Evolutionary conservation across 1,284 basidiomycete genomes (phyloP).

Genomic region (Volvariella surrecta): DNA sequence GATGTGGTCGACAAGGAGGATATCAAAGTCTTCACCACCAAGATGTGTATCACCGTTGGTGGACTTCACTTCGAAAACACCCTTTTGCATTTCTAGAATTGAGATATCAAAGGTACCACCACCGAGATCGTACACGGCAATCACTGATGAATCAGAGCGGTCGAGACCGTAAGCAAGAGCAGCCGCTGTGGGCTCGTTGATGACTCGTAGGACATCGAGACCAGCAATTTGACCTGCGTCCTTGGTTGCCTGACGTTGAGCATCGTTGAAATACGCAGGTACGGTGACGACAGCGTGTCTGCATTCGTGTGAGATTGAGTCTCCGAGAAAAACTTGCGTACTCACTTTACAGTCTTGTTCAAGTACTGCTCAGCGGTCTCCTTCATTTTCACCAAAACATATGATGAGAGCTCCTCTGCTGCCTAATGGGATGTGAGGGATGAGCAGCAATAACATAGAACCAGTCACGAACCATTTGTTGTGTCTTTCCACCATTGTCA

Average conservation of each 20-base stretch:
- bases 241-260: constrained; percentile 97
- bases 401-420: constrained; percentile 77
- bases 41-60: constrained; percentile 99
- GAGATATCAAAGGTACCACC: constrained; percentile 98
- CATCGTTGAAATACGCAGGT: constrained; percentile 98
- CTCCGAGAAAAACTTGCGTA: constrained; percentile 13
- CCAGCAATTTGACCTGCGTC: constrained; percentile 96
- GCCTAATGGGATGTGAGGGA: constrained; percentile 34
- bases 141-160: constrained; percentile 73
- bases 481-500: constrained; percentile 64
- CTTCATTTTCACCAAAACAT: constrained; percentile 90
- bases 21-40: constrained; percentile 98
- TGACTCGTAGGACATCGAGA: constrained; percentile 94
- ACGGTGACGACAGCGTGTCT: constrained; percentile 88
- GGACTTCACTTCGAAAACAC: constrained; percentile 98
- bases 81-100: constrained; percentile 98
- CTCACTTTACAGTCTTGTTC: constrained; percentile 91
- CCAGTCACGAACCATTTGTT: constrained; percentile 49
- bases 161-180: constrained; percentile 96
- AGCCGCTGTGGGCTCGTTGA: constrained; percentile 98
- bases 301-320: constrained; percentile 8
- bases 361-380: constrained; percentile 92
- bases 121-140: constrained; percentile 95
- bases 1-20: constrained; percentile 83
- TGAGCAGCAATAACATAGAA: neutral